A percentile compares a stretch with the other conserved stretches of the same genome.
phyloP scores from a whole-genome alignment of 805 yeast genomes.

The Starmerella apicola region DNA sequence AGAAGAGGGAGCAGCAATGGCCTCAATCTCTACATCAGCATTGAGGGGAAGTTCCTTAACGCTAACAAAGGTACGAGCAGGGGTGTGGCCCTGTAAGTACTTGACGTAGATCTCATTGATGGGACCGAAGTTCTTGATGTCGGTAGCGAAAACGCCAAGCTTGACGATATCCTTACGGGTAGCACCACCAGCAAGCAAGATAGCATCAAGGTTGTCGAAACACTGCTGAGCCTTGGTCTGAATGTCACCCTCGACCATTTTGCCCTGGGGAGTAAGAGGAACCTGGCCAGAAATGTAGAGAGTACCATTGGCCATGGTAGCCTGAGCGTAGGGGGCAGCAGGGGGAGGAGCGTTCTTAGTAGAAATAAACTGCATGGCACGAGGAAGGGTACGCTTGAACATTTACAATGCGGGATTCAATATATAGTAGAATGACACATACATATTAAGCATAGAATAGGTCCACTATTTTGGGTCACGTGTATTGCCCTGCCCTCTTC shows the following conservation, averaged over 20 bases:
- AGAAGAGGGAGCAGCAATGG: slow-evolving; percentile 46
- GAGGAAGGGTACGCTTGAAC: slow-evolving; percentile 16
- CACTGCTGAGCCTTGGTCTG: slow-evolving; percentile 31
- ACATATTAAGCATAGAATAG: too few relatives aligned
- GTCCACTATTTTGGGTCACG: too few relatives aligned
- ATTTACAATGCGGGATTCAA: too few relatives aligned
- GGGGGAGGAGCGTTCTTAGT: slow-evolving; percentile 84
- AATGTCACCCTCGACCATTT: slow-evolving; percentile 68
- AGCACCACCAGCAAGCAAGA: slow-evolving; percentile 77
- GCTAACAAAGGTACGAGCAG: slow-evolving; percentile 97
- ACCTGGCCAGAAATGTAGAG: slow-evolving; percentile 92
- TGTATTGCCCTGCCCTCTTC: too few relatives aligned
- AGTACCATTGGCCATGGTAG: slow-evolving; percentile 78
- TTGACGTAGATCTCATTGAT: slow-evolving; percentile 73
- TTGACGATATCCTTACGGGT: slow-evolving; percentile 74
- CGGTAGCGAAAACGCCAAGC: slow-evolving; percentile 80
- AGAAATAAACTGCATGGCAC: slow-evolving; percentile 19
- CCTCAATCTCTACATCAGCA: slow-evolving; percentile 80
- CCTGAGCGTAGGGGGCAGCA: slow-evolving; percentile 94
- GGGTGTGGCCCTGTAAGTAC: slow-evolving; percentile 33
- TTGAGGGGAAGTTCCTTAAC: slow-evolving; percentile 84
- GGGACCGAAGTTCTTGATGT: slow-evolving; percentile 72
- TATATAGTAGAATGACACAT: too few relatives aligned
- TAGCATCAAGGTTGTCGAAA: slow-evolving; percentile 36
- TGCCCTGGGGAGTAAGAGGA: slow-evolving; percentile 70